Percentiles rank a stretch among this genome's conserved stretches.
phyloP scores from a whole-genome alignment of 2,329 filamentous ascomycete species.

The Cercospora zeae-maydis region DNA sequence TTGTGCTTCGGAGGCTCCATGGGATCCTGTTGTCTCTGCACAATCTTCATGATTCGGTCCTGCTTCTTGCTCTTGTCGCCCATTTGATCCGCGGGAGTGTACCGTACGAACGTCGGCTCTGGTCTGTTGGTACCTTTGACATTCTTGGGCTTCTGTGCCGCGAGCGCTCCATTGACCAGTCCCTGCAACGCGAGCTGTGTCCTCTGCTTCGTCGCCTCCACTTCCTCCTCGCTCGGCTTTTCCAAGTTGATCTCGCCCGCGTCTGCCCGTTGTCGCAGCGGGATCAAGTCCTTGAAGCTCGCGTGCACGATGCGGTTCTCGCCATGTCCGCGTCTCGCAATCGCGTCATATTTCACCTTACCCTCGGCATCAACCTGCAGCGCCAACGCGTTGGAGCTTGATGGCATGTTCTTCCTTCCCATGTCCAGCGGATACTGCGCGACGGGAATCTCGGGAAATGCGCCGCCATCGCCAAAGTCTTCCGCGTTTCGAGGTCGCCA shows the following conservation, averaged over 20 bases:
- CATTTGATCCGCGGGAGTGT: slow-evolving; percentile 96
- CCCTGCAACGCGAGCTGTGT: slow-evolving; percentile 82
- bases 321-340: slow-evolving; percentile 82
- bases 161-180: slow-evolving; percentile 78
- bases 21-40: slow-evolving; percentile 87
- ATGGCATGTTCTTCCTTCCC: slow-evolving; percentile 67
- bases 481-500: slow-evolving; percentile 87
- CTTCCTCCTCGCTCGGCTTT: slow-evolving; percentile 78
- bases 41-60: slow-evolving; percentile 97
- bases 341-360: slow-evolving; percentile 94
- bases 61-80: slow-evolving; percentile 80
- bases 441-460: slow-evolving; percentile 88
- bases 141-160: slow-evolving; percentile 93
- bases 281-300: slow-evolving; percentile 95
- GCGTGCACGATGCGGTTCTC: slow-evolving; percentile 84
- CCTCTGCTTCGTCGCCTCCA: slow-evolving; percentile 77
- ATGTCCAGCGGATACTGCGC: slow-evolving; percentile 96
- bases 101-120: slow-evolving; percentile 89
- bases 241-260: slow-evolving; percentile 86
- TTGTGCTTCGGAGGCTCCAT: slow-evolving; percentile 99
- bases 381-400: slow-evolving; percentile 80
- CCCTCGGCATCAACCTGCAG: slow-evolving; percentile 87
- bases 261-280: slow-evolving; percentile 85
- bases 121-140: slow-evolving; percentile 75
- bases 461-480: slow-evolving; percentile 93